These are phyloP conservation scores for Pulicaria dysenterica DNA, from an alignment of 129 eudicot genomes.

Conservation along the genomic window DNA sequence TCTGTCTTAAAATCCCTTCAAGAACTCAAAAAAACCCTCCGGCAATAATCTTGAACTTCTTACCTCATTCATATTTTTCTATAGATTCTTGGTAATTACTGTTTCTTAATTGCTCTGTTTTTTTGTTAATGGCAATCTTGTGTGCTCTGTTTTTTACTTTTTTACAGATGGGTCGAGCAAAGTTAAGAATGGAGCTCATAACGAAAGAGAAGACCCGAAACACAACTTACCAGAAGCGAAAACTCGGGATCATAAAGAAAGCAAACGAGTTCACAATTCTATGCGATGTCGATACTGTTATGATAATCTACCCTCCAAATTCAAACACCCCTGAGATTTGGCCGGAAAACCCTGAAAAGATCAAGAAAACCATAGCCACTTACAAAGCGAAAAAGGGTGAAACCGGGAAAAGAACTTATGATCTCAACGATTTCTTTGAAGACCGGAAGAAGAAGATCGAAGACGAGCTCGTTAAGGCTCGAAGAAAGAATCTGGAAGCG, in stretches of 20 bases:
- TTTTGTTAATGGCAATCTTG: too few species aligned
- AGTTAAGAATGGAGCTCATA: constrained; percentile 50
- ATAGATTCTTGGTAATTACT: too few species aligned
- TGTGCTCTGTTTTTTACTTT: not conserved
- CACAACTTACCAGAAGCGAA: constrained; percentile 52
- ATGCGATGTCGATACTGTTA: constrained; percentile 46
- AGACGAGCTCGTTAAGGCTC: constrained; percentile 49
- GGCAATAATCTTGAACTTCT: too few species aligned
- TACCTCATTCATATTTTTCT: too few species aligned
- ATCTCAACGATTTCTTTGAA: constrained; percentile 41
- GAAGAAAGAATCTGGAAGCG: constrained; percentile 46
- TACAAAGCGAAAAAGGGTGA: constrained; percentile 41
- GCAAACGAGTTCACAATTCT: constrained; percentile 53
- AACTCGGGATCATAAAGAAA: constrained; percentile 52
- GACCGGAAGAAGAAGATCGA: constrained; percentile 55
- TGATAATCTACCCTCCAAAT: constrained; percentile 49
- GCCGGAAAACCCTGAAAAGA: constrained; percentile 39
- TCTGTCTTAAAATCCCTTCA: too few species aligned
- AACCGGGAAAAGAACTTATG: constrained; percentile 33
- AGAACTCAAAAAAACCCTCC: too few species aligned
- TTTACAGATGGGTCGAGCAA: constrained; percentile 36
- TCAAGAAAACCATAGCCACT: constrained; percentile 31
- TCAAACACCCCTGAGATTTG: constrained; percentile 38
- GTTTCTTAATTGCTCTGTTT: too few species aligned
- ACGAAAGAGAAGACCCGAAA: constrained; percentile 50